A percentile compares a stretch with the other conserved stretches of the same genome.
Evolutionary conservation across 2,329 filamentous ascomycete species (phyloP).

Genomic region (Clonostachys byssicola): DNA sequence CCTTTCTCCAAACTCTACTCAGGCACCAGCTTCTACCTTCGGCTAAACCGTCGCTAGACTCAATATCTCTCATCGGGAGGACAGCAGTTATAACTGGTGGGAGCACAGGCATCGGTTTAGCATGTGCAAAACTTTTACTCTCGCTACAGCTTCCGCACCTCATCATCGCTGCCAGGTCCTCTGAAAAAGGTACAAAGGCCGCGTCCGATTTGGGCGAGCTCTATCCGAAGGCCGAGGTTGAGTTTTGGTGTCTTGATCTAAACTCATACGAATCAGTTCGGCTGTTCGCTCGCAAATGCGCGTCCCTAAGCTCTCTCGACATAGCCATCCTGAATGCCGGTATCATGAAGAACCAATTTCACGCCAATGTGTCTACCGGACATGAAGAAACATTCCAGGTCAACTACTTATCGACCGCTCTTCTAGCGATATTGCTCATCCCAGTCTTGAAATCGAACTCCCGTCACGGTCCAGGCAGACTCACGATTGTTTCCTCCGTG

Average conservation of each 20-base stretch:
- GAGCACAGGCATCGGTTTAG: slow-evolving; percentile 37
- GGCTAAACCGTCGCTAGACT: not conserved
- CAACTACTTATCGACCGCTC: slow-evolving; percentile 20
- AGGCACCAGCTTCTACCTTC: not conserved
- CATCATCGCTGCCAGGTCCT: slow-evolving; percentile 32
- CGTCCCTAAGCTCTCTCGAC: slow-evolving; percentile 9
- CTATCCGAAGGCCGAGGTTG: slow-evolving; percentile 7
- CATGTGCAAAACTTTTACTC: slow-evolving; percentile 31
- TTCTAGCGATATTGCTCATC: slow-evolving; percentile 19
- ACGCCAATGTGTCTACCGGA: slow-evolving; percentile 8
- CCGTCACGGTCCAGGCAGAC: slow-evolving; percentile 9
- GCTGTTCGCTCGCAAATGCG: slow-evolving; percentile 8
- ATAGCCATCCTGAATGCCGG: slow-evolving; percentile 28
- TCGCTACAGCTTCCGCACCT: slow-evolving; percentile 25
- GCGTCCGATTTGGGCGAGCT: slow-evolving; percentile 2
- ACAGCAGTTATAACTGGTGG: slow-evolving; percentile 33
- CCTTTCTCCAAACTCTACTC: not conserved
- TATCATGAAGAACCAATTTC: slow-evolving; percentile 9
- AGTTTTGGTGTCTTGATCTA: slow-evolving; percentile 16
- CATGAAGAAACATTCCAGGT: slow-evolving; percentile 24
- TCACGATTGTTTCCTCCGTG: slow-evolving; percentile 24
- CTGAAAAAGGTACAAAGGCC: slow-evolving; percentile 7
- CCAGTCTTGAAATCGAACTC: slow-evolving; percentile 8
- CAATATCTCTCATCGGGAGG: not conserved
- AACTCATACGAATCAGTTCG: slow-evolving; percentile 14